Evolutionary conservation across 345 rosid genomes (phyloP).

Genomic region (Syzygium aqueum): DNA sequence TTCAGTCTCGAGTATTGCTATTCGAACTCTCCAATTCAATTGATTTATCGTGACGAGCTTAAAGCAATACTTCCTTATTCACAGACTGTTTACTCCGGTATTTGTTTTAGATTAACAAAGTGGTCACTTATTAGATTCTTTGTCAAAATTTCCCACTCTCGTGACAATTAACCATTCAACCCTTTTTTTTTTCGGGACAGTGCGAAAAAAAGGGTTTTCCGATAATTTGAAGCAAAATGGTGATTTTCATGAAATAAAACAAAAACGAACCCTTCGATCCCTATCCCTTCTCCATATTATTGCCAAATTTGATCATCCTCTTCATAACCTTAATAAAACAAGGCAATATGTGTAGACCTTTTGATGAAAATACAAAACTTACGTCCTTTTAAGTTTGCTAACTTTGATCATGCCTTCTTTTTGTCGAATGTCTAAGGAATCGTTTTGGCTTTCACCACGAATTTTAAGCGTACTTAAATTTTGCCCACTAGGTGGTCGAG

Average conservation of each 20-base stretch:
- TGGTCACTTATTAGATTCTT: too few species aligned
- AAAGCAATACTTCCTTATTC: fast-evolving
- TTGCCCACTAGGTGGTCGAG: background rate
- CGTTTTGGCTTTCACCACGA: background rate
- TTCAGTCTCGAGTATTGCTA: background rate
- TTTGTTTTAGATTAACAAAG: too few species aligned
- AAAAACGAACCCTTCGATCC: background rate
- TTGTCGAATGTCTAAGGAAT: background rate
- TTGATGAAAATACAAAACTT: background rate
- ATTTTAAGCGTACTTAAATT: background rate
- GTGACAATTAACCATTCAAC: fast-evolving
- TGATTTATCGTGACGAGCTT: background rate
- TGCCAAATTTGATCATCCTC: background rate
- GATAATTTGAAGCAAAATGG: background rate
- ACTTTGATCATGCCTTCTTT: background rate
- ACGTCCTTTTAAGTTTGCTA: background rate
- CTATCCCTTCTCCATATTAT: background rate
- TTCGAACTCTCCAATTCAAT: background rate
- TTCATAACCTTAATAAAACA: background rate
- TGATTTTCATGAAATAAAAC: background rate
- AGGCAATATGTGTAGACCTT: background rate
- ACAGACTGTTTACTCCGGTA: too few species aligned
- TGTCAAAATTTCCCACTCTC: background rate
- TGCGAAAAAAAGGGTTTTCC: background rate
- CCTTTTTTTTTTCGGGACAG: background rate